Conservation (phyloP, 495 filamentous ascomycete species). For the Xylaria grammica region DNA sequence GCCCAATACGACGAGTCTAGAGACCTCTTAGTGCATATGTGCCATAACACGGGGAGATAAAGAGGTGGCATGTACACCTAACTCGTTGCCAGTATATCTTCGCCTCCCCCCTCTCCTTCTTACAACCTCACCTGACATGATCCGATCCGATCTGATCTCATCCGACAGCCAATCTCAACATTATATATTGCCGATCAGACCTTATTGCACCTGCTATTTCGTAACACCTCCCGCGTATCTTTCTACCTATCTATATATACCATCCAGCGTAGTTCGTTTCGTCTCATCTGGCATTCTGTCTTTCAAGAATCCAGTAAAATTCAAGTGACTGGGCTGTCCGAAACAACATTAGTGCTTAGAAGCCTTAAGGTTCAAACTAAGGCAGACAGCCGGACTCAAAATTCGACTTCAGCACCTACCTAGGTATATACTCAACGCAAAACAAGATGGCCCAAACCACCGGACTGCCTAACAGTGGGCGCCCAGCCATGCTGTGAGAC, state of each 20-base stretch:
- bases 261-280: background rate
- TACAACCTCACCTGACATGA: constrained; percentile 12
- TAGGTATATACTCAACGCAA: background rate
- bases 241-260: background rate
- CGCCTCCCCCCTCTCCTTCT: background rate
- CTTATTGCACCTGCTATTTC: background rate
- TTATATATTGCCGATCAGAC: background rate
- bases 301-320: background rate
- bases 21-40: background rate
- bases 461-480: background rate
- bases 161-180: background rate
- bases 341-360: background rate
- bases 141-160: constrained; percentile 5
- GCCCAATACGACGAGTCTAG: background rate
- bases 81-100: constrained; percentile 12
- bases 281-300: background rate
- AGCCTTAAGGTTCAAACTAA: too few relatives aligned
- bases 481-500: background rate
- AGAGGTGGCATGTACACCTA: background rate
- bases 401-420: background rate
- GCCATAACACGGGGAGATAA: background rate
- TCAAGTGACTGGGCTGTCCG: background rate
- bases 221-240: background rate
- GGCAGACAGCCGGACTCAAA: too few relatives aligned
- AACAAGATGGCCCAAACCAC: background rate